These are phyloP conservation scores for Euphorbia schlechtendalii DNA, from an alignment of 441 rosid genomes.

Conservation along the genomic window DNA sequence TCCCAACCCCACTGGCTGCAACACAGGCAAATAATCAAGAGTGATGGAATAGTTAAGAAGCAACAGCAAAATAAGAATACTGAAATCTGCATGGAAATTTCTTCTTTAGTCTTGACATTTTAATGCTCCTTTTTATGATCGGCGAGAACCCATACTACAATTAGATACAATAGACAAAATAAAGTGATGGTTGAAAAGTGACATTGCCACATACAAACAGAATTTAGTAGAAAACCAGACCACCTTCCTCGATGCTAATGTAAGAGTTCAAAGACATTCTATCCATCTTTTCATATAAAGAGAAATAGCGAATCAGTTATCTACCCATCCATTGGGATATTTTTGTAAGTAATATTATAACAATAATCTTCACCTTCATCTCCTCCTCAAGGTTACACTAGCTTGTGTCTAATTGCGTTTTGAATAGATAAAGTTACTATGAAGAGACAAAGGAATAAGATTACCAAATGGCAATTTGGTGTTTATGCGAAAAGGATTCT, in stretches of 20 bases:
- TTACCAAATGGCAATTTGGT: too few species aligned
- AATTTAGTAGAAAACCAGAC: neutral
- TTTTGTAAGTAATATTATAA: neutral
- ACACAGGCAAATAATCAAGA: conserved; percentile 16
- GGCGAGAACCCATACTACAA: neutral
- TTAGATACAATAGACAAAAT: neutral
- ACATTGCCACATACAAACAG: neutral
- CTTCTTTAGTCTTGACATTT: too few species aligned
- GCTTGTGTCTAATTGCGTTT: too few species aligned
- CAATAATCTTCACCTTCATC: neutral
- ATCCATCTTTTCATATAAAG: neutral
- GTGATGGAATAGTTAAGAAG: too few species aligned
- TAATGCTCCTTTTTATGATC: neutral
- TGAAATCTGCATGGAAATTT: too few species aligned
- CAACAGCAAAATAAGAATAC: too few species aligned
- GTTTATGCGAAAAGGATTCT: neutral
- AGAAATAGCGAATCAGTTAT: neutral
- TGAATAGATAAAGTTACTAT: neutral
- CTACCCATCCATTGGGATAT: neutral
- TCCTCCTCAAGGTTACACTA: neutral
- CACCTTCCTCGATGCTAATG: neutral
- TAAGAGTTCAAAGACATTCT: neutral
- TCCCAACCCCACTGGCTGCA: conserved; percentile 93
- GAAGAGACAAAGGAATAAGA: neutral
- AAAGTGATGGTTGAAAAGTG: neutral